Evolutionary conservation across 2,329 filamentous ascomycete genomes (phyloP).

Genomic region (Fusarium hainanense): DNA sequence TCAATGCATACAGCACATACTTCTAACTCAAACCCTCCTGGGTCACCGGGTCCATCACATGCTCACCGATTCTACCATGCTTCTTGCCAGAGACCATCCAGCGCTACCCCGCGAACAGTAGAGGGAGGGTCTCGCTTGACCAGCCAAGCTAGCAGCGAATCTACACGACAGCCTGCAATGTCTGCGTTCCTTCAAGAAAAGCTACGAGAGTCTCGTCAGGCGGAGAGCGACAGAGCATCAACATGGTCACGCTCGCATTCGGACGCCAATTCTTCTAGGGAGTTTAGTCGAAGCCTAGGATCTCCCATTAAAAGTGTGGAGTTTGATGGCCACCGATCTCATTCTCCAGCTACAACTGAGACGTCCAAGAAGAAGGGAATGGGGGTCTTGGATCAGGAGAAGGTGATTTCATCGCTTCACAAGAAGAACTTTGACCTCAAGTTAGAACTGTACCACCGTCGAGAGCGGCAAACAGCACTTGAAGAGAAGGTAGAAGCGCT

Average conservation of each 20-base stretch:
- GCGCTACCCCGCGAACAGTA: conserved; percentile 50
- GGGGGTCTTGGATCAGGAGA: conserved; percentile 75
- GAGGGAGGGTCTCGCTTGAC: conserved; percentile 57
- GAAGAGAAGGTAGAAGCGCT: conserved; percentile 68
- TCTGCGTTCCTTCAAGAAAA: conserved; percentile 67
- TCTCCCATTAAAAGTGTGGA: conserved; percentile 54
- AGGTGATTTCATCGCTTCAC: conserved; percentile 74
- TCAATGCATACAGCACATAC: conserved; percentile 57
- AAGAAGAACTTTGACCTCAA: conserved; percentile 85
- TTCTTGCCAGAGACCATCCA: conserved; percentile 50
- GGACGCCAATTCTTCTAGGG: conserved; percentile 54
- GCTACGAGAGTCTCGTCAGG: conserved; percentile 62
- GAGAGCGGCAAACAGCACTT: conserved; percentile 70
- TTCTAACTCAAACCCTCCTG: conserved; percentile 54
- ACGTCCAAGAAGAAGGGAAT: conserved; percentile 62
- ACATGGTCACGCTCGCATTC: conserved; percentile 51
- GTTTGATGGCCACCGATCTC: conserved; percentile 54
- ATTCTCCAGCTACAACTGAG: conserved; percentile 57
- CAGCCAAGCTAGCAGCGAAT: conserved; percentile 56
- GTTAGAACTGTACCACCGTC: conserved; percentile 75
- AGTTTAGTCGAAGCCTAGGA: conserved; percentile 52
- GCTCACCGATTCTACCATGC: conserved; percentile 56
- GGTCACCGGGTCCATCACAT: conserved; percentile 51
- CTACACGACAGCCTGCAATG: conserved; percentile 53
- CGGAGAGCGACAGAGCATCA: conserved; percentile 58